phyloP scores from a whole-genome alignment of 768 basidiomycete species.

The Sistotremastrum suecicum region DNA sequence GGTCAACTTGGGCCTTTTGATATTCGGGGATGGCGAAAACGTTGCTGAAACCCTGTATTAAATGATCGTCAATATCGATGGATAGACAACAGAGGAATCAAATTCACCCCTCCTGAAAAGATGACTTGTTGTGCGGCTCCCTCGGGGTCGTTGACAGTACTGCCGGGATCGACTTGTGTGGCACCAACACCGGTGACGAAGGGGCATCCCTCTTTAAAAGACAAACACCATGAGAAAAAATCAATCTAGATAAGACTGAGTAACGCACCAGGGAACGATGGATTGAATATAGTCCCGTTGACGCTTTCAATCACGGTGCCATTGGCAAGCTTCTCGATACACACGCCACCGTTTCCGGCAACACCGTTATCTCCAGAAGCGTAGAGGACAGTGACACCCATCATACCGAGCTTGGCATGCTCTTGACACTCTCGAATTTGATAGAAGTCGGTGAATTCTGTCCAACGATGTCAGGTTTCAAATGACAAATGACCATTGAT shows the following conservation, averaged over 20 bases:
- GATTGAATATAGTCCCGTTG: conserved; percentile 23
- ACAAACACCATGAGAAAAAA: neutral
- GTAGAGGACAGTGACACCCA: conserved; percentile 27
- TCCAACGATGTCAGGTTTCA: conserved; percentile 27
- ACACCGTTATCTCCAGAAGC: conserved; percentile 28
- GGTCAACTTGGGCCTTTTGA: neutral
- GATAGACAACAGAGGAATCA: conserved; percentile 1
- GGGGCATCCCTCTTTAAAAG: neutral
- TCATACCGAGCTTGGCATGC: conserved; percentile 34
- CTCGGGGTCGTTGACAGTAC: conserved; percentile 1
- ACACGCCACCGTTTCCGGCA: conserved; percentile 20
- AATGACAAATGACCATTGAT: conserved; percentile 11
- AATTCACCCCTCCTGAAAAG: conserved; percentile 1
- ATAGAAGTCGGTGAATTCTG: conserved; percentile 30
- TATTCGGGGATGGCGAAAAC: conserved; percentile 6
- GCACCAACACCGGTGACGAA: neutral
- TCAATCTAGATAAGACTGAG: no score
- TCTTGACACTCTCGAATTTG: conserved; percentile 31
- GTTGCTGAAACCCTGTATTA: conserved; percentile 7
- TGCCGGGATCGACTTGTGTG: neutral
- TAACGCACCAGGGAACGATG: conserved; percentile 25
- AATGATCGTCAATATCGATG: conserved; percentile 4
- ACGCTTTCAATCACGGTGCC: conserved; percentile 12
- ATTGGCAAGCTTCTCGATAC: conserved; percentile 18
- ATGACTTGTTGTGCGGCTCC: conserved; percentile 5